Percentiles rank a stretch among this genome's conserved stretches.
Conservation (phyloP, 2,329 filamentous ascomycete species). For the Cladosporium sp. region DNA sequence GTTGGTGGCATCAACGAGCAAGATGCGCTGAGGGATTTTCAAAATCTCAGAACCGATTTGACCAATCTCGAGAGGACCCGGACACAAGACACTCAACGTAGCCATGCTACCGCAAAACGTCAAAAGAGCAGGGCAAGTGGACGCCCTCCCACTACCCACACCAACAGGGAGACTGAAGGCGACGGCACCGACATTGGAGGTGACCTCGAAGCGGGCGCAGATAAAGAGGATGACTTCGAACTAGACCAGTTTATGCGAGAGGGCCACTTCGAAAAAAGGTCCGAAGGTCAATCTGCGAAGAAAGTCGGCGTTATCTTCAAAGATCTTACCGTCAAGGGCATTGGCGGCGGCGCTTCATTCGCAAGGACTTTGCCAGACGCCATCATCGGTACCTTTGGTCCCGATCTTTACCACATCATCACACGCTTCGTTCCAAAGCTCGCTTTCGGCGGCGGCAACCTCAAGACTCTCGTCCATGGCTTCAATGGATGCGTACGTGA, state of each 20-base stretch:
- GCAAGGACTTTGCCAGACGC: slow-evolving; percentile 73
- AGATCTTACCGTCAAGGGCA: slow-evolving; percentile 71
- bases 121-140: slow-evolving; percentile 23
- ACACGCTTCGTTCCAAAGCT: slow-evolving; percentile 55
- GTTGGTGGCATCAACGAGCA: slow-evolving; percentile 54
- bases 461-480: slow-evolving; percentile 61
- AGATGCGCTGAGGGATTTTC: slow-evolving; percentile 60
- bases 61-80: slow-evolving; percentile 52
- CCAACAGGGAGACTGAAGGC: slow-evolving; percentile 18
- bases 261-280: slow-evolving; percentile 73
- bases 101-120: slow-evolving; percentile 22
- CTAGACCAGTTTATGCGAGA: slow-evolving; percentile 70
- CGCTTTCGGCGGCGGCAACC: slow-evolving; percentile 50
- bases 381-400: slow-evolving; percentile 75
- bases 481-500: slow-evolving; percentile 67
- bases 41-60: slow-evolving; percentile 57
- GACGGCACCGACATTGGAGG: slow-evolving; percentile 25
- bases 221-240: slow-evolving; percentile 62
- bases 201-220: slow-evolving; percentile 48
- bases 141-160: slow-evolving; percentile 31
- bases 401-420: slow-evolving; percentile 70
- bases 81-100: slow-evolving; percentile 32
- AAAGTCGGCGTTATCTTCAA: slow-evolving; percentile 77
- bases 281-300: slow-evolving; percentile 67
- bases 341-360: slow-evolving; percentile 65